Evolutionary conservation across 768 basidiomycete genomes (phyloP), one percentile per base, ranked within the genome.

Genomic region (Astraeus odoratus): DNA sequence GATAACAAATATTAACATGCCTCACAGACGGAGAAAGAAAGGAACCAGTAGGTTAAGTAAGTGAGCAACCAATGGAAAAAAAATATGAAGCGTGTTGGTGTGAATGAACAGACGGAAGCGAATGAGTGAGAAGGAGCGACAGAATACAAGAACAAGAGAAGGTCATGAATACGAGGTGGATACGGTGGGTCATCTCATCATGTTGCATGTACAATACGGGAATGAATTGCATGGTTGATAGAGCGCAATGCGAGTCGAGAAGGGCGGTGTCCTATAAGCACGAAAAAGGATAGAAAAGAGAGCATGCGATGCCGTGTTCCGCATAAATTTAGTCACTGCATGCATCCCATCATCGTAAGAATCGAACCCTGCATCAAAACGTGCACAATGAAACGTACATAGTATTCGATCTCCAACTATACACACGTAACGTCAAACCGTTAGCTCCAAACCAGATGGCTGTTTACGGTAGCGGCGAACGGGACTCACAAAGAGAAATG

Each of bases 351-450:
- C 24, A 12, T 13, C 36, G 13, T 13, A 23, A 39, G 25, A 24
- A 20, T 15, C 4, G 13, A 23, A 39, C 22, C 5, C 9, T 22
- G 22, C 23, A 15, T 23, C 35, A 37, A 47, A 30, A 57, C 50
- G 15, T 22, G 19, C 15, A 12, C 24, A 9, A 31, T n/a, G 51
- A 34, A 10, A 76, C 86, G 68, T 44, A 88, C 86, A 66, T 92
- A 93, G 68, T 92, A 93, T 57, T 97, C 94, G 47, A 97, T 88
- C 70, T 97, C 94, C 55, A 97, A 74, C 94, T 97, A 55, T 37
- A 37, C 24, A 8, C 6, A 30, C 42, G 13, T n/a, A n/a, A n/a
- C 2, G 18, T 55, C 31, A 48, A 13, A 44, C 12, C 23, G 10
- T 38, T 23, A 45, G 41, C 23, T 33, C 27, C n/a, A 29, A 39